A percentile compares a stretch with the other conserved stretches of the same genome.
Conservation (phyloP, 2,329 filamentous ascomycete genomes). For the Apiospora marii region DNA sequence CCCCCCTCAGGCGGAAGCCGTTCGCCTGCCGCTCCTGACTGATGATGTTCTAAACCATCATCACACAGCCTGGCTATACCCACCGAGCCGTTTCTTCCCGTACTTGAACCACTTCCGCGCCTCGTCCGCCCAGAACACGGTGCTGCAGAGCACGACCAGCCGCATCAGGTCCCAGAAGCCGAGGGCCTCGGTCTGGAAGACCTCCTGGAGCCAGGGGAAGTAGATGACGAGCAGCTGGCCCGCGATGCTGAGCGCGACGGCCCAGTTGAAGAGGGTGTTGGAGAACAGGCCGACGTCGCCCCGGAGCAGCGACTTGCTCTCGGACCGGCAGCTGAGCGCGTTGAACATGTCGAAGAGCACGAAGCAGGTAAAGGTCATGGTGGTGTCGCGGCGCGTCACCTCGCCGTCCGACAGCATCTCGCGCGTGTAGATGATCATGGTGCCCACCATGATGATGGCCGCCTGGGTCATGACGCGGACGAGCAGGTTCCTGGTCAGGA, state of each 20-base stretch:
- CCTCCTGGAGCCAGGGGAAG: constrained; percentile 88
- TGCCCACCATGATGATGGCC: constrained; percentile 89
- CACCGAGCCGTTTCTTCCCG: constrained; percentile 61
- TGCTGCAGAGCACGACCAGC: constrained; percentile 80
- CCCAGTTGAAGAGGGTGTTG: constrained; percentile 97
- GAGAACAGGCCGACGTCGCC: constrained; percentile 85
- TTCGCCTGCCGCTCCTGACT: neutral
- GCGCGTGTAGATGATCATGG: constrained; percentile 86
- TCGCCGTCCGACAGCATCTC: constrained; percentile 87
- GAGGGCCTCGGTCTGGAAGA: constrained; percentile 95
- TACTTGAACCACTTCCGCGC: constrained; percentile 79
- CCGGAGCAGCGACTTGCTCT: constrained; percentile 85
- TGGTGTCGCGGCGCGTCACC: constrained; percentile 93
- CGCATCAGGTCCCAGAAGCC: constrained; percentile 75
- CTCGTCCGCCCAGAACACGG: constrained; percentile 96
- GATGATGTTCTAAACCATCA: neutral
- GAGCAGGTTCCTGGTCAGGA: constrained; percentile 85
- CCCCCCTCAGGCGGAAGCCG: neutral
- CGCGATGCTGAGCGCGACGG: constrained; percentile 82
- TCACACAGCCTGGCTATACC: constrained; percentile 73
- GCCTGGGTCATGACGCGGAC: constrained; percentile 88
- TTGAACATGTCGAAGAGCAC: constrained; percentile 99
- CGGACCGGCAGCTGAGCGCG: constrained; percentile 89
- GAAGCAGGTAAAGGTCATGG: constrained; percentile 99
- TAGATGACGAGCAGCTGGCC: constrained; percentile 95